Evolutionary conservation across 495 filamentous ascomycete species (phyloP).

Genomic region (Durotheca rogersii): DNA sequence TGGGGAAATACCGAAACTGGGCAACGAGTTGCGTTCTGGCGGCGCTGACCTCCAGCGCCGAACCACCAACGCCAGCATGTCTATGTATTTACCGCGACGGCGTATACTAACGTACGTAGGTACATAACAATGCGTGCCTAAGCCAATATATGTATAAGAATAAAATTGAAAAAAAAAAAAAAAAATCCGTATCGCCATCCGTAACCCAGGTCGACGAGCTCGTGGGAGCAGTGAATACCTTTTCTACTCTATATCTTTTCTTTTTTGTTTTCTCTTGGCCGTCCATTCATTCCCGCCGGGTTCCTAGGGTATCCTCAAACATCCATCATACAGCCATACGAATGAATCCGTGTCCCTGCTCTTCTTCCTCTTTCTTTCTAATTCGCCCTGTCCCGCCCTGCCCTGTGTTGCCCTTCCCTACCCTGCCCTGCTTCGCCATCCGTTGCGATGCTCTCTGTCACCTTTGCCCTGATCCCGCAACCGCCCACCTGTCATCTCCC

Average conservation of each 20-base stretch:
- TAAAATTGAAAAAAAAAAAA: slow-evolving; percentile 1
- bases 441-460: slow-evolving; percentile 19
- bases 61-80: too few relatives aligned
- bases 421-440: slow-evolving; percentile 16
- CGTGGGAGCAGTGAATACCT: slow-evolving; percentile 27
- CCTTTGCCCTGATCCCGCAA: too few relatives aligned
- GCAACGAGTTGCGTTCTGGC: too few relatives aligned
- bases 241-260: slow-evolving; percentile 32
- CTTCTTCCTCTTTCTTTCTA: slow-evolving; percentile 10
- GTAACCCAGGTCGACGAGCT: slow-evolving; percentile 21
- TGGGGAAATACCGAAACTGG: too few relatives aligned
- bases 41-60: too few relatives aligned
- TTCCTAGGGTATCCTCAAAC: slow-evolving; percentile 36
- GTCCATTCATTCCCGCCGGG: slow-evolving; percentile 19
- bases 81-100: too few relatives aligned
- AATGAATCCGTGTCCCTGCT: slow-evolving; percentile 26
- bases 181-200: slow-evolving; percentile 18
- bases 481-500: slow-evolving; percentile 1
- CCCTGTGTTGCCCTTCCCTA: slow-evolving; percentile 13
- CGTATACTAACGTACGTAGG: too few relatives aligned
- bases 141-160: neutral
- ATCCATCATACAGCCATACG: slow-evolving; percentile 37
- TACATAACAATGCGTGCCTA: too few relatives aligned
- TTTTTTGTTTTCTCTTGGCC: slow-evolving; percentile 7
- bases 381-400: slow-evolving; percentile 2